Evolutionary conservation across 345 rosid species (phyloP).

Genomic region (Eucalyptus marginata): DNA sequence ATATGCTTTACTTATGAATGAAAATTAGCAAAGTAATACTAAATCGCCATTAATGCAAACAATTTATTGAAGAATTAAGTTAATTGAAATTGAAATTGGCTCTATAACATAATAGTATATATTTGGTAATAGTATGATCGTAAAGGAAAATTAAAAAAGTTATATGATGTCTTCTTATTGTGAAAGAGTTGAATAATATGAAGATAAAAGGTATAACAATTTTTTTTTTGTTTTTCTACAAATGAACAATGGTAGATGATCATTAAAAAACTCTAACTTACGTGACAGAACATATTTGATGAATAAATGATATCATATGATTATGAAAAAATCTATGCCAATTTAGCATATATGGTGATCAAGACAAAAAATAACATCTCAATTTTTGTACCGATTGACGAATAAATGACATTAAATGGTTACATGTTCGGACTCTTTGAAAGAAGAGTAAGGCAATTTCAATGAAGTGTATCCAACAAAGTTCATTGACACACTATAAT

Average conservation of each 20-base stretch:
- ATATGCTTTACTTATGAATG: neutral
- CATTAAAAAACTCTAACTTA: neutral
- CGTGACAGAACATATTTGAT: neutral
- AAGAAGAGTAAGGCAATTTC: neutral
- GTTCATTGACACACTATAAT: neutral
- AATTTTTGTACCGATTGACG: neutral
- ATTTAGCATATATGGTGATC: neutral
- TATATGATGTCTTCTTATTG: neutral
- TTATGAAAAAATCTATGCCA: neutral
- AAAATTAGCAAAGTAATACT: neutral
- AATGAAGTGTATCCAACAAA: neutral
- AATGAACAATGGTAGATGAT: neutral
- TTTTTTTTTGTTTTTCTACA: neutral
- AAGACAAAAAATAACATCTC: neutral
- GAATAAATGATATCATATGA: neutral
- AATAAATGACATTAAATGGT: neutral
- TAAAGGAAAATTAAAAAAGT: neutral
- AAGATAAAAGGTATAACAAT: neutral
- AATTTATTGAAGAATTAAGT: neutral
- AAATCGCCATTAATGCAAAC: neutral
- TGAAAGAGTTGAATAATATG: neutral
- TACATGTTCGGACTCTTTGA: neutral
- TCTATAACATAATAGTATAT: neutral
- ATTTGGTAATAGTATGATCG: neutral
- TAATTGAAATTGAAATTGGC: neutral